Percentiles rank a stretch among this genome's conserved stretches.
Evolutionary conservation across 306 rosid genomes (phyloP).

Genomic region (Pachyrhizus erosus): DNA sequence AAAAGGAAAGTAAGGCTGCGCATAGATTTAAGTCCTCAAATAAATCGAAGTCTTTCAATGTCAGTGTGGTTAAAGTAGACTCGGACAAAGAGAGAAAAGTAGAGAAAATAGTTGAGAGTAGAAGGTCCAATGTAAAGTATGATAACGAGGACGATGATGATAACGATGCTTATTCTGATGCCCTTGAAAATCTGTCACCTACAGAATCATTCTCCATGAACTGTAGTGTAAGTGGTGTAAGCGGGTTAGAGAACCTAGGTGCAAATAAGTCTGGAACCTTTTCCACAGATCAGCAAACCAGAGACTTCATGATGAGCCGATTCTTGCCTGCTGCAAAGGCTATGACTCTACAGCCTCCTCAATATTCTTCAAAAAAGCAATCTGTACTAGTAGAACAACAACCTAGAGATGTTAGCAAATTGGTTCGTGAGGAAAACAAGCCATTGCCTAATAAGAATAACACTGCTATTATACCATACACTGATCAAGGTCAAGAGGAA

Average conservation of each 20-base stretch:
- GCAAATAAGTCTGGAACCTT: slow-evolving; percentile 60
- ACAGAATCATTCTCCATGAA: slow-evolving; percentile 71
- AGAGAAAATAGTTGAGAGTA: slow-evolving; percentile 45
- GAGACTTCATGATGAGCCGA: slow-evolving; percentile 92
- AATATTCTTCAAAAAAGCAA: slow-evolving; percentile 70
- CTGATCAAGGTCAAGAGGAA: slow-evolving; percentile 53
- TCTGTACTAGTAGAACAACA: slow-evolving; percentile 61
- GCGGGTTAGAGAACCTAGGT: slow-evolving; percentile 60
- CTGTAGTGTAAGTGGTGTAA: slow-evolving; percentile 75
- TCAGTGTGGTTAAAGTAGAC: slow-evolving; percentile 39
- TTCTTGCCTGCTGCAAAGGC: slow-evolving; percentile 98
- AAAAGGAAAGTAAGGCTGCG: slow-evolving; percentile 47
- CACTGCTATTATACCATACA: slow-evolving; percentile 55
- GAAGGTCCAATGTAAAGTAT: slow-evolving; percentile 45
- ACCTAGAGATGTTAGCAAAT: slow-evolving; percentile 59
- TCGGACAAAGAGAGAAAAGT: slow-evolving; percentile 40
- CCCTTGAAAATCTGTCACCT: slow-evolving; percentile 62
- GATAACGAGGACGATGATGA: slow-evolving; percentile 16
- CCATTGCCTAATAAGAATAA: slow-evolving; percentile 41
- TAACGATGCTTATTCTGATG: slow-evolving; percentile 73
- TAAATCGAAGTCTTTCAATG: slow-evolving; percentile 48
- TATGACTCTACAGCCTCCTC: slow-evolving; percentile 78
- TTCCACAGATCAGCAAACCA: slow-evolving; percentile 69
- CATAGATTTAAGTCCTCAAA: slow-evolving; percentile 32
- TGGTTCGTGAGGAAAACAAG: slow-evolving; percentile 55